These are phyloP conservation scores for Orychophragmus violaceus DNA, from an alignment of 345 rosid species.

Conservation along the genomic window DNA sequence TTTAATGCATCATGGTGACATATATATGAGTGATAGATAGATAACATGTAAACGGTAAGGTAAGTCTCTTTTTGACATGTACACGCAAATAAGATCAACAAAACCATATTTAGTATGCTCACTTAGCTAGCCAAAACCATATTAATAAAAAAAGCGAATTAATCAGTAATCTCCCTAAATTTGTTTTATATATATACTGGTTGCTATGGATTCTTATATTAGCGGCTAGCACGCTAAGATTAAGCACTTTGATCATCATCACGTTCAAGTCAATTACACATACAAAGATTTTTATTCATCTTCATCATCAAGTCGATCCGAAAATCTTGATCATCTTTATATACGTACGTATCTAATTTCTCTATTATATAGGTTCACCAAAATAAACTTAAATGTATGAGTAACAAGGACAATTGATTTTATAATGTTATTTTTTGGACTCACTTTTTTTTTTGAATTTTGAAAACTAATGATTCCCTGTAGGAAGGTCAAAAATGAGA, in stretches of 20 bases:
- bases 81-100: slow-evolving; percentile 9
- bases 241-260: slow-evolving; percentile 2
- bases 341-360: not conserved
- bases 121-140: not conserved
- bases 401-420: slow-evolving; percentile 14
- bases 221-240: no score
- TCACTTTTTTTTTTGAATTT: slow-evolving; percentile 16
- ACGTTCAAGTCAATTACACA: not conserved
- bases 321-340: not conserved
- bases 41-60: slow-evolving; percentile 13
- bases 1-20: slow-evolving; percentile 12
- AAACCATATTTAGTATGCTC: not conserved
- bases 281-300: not conserved
- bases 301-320: not conserved
- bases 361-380: not conserved
- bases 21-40: slow-evolving; percentile 15
- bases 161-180: not conserved
- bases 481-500: slow-evolving; percentile 9
- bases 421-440: slow-evolving; percentile 10
- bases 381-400: slow-evolving; percentile 5
- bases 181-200: not conserved
- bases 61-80: not conserved
- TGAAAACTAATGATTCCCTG: slow-evolving; percentile 18
- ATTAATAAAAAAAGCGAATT: slow-evolving; percentile 10
- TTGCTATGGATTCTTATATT: slow-evolving; percentile 1